A percentile compares a stretch with the other conserved stretches of the same genome.
Conservation (phyloP, 2,329 filamentous ascomycete genomes). For the Sphaerulina musiva region DNA sequence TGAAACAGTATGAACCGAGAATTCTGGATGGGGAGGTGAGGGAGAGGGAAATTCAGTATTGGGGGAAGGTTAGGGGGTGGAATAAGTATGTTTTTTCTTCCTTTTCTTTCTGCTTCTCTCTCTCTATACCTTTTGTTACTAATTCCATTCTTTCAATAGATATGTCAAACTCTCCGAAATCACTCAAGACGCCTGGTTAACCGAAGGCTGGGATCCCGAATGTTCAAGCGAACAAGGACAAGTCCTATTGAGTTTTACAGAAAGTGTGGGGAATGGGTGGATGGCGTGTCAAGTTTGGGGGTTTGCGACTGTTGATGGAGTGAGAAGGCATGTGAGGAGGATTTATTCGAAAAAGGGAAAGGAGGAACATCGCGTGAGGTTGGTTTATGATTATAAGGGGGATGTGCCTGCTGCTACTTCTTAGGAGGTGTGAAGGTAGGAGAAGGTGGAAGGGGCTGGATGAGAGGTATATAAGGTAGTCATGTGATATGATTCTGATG, state of each 20-base stretch:
- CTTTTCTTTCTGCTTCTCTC: no score
- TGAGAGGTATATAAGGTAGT: no score
- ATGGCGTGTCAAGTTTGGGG: constrained; percentile 50
- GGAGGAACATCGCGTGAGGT: constrained; percentile 35
- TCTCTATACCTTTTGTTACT: no score
- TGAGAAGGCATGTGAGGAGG: constrained; percentile 36
- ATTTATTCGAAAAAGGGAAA: constrained; percentile 36
- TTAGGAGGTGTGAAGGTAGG: neutral
- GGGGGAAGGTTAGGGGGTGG: constrained; percentile 62
- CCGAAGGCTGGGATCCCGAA: constrained; percentile 55
- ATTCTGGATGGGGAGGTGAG: constrained; percentile 53
- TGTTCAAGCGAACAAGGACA: constrained; percentile 31
- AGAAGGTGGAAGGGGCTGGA: no score
- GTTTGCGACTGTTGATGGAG: constrained; percentile 39
- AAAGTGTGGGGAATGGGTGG: constrained; percentile 47
- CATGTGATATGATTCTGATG: no score
- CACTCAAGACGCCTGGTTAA: constrained; percentile 44
- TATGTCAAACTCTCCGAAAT: constrained; percentile 37
- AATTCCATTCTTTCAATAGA: constrained; percentile 15
- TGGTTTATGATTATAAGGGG: constrained; percentile 40
- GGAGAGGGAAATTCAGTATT: constrained; percentile 70
- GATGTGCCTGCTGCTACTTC: constrained; percentile 3
- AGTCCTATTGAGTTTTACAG: constrained; percentile 46
- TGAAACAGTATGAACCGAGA: constrained; percentile 59
- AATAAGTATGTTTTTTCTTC: constrained; percentile 34